Evolutionary conservation across 2,329 filamentous ascomycete species (phyloP).

Genomic region (Penicillium concentricum): DNA sequence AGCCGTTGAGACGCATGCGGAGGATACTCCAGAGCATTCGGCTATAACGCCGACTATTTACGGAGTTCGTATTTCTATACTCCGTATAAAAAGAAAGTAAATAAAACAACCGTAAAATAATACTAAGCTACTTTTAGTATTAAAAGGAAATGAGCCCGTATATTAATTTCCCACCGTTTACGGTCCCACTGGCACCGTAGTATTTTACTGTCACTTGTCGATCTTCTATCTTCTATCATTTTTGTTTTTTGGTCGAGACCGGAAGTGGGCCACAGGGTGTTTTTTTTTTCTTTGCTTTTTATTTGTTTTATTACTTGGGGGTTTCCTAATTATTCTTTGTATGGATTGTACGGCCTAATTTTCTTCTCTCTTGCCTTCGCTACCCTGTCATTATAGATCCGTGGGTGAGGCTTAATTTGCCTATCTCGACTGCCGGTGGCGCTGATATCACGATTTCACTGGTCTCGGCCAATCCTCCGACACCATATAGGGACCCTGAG

Average conservation of each 20-base stretch:
- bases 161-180: background rate
- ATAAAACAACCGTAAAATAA: too few relatives aligned
- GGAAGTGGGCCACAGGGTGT: constrained; percentile 5
- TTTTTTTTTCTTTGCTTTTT: constrained; percentile 9
- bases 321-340: background rate
- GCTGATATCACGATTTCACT: constrained; percentile 12
- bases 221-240: constrained; percentile 10
- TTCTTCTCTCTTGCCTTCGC: background rate
- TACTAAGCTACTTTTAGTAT: too few relatives aligned
- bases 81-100: too few relatives aligned
- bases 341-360: background rate
- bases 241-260: constrained; percentile 20
- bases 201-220: constrained; percentile 4
- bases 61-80: too few relatives aligned
- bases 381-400: background rate
- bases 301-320: constrained; percentile 4
- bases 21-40: background rate
- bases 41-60: too few relatives aligned
- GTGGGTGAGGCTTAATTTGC: constrained; percentile 5
- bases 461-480: background rate
- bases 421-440: constrained; percentile 15
- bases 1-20: background rate
- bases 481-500: background rate
- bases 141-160: too few relatives aligned
- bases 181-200: constrained; percentile 4